Conservation (phyloP, 139 green algal species). For the Volvox reticuliferus region DNA sequence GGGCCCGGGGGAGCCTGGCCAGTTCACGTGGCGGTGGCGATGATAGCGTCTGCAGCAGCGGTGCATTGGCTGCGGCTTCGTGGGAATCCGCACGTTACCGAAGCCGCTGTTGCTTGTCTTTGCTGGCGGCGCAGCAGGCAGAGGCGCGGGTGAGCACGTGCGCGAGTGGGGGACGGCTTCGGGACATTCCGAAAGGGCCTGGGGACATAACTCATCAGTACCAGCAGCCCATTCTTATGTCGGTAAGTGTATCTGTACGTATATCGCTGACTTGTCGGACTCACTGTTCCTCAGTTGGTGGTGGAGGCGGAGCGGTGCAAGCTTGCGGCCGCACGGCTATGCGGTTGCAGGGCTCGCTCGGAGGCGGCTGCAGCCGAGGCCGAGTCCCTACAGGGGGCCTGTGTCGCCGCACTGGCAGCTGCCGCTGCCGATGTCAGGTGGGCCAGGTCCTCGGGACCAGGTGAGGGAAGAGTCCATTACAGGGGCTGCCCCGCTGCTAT, state of each 20-base stretch:
- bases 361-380: not conserved
- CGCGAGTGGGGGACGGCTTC: not conserved
- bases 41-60: not conserved
- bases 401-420: not conserved
- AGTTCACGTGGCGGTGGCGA: not conserved
- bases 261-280: too few relatives aligned
- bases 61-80: not conserved
- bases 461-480: too few relatives aligned
- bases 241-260: too few relatives aligned
- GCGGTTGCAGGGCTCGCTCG: not conserved
- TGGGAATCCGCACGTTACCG: not conserved
- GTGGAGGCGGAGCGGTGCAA: slow-evolving; percentile 1
- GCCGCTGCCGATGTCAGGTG: slow-evolving; percentile 20
- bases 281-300: not conserved
- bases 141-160: not conserved
- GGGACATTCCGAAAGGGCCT: too few relatives aligned
- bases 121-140: not conserved
- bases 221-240: too few relatives aligned
- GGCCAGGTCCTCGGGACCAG: not conserved
- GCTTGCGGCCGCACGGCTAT: slow-evolving; percentile 13
- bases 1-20: too few relatives aligned
- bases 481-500: too few relatives aligned
- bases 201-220: too few relatives aligned
- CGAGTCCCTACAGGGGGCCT: not conserved
- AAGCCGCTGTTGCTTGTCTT: not conserved